Base-by-base conservation (phyloP, 2,329 filamentous ascomycete genomes). In the Fusarium lyarnte region DNA sequence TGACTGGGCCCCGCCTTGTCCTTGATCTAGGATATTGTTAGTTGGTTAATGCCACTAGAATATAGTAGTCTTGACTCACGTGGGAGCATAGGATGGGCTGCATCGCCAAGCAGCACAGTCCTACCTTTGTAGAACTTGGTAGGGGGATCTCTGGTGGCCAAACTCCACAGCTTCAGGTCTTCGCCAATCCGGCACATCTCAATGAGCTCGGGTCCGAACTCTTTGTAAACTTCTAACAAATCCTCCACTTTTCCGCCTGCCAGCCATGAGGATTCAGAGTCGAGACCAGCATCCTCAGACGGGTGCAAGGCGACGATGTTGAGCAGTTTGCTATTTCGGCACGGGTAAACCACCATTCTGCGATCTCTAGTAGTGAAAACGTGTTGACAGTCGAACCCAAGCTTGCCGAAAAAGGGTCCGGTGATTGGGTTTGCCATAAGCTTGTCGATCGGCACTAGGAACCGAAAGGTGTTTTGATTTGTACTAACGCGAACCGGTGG, bases 51-150 rank as follows among this genome's bases (percentile, higher is more conserved):
- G n/a, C n/a, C n/a, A n/a, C n/a, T n/a, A n/a, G n/a, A n/a, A 39
- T 11, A 19, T 2, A 21, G 36, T 10, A 8, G 21, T 21, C 2
- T 16, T 25, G 25, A 8, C 58, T 43, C 41, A 68, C 67, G 64
- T 17, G 64, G 67, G 42, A 68, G 64, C 67, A 70, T 70, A 0
- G 67, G 67, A 7, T 70, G 67, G 14, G 67, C 67, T 31, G 67
- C 67, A 5, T 70, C 67, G 2, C 67, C 67, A 3, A 70, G 38
- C 17, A 64, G 6, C 25, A 61, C 61, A 2, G 61, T 52, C n/a
- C 35, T 64, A 38, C 61, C 61, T 12, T 51, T 59, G n/a, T 52
- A 46, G 12, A 64, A 64, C 36, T 64, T n/a, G 6, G 27, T 27
- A 13, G 46, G 55, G 11, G 17, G 61, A 3, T 64, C 61, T 38